phyloP scores from a whole-genome alignment of 2,329 filamentous ascomycete genomes.

The Plenodomus biglobosus region DNA sequence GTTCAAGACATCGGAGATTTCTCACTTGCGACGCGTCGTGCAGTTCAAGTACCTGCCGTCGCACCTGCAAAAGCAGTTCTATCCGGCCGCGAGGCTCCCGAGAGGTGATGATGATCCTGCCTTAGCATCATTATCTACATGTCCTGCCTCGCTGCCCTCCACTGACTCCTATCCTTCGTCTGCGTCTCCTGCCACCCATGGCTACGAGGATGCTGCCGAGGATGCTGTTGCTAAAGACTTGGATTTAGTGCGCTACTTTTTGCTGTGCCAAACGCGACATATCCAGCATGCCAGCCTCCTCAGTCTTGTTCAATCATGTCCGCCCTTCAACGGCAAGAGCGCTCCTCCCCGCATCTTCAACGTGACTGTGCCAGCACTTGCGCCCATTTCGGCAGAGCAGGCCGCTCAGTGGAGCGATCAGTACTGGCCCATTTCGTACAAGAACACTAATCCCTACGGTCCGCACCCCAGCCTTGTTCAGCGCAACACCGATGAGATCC shows the following conservation, averaged over 20 bases:
- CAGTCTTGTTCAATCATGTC: slow-evolving; percentile 33
- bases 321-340: slow-evolving; percentile 44
- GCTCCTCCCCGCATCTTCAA: slow-evolving; percentile 58
- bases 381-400: slow-evolving; percentile 75
- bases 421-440: slow-evolving; percentile 85
- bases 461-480: slow-evolving; percentile 76
- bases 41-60: slow-evolving; percentile 69
- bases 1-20: slow-evolving; percentile 49
- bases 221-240: slow-evolving; percentile 31
- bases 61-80: slow-evolving; percentile 53
- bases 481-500: slow-evolving; percentile 69
- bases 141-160: slow-evolving; percentile 18
- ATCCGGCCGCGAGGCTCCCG: slow-evolving; percentile 34
- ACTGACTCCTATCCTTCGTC: slow-evolving; percentile 10
- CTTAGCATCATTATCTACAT: slow-evolving; percentile 31
- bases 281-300: slow-evolving; percentile 57
- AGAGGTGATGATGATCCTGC: slow-evolving; percentile 39
- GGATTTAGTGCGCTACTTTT: slow-evolving; percentile 50
- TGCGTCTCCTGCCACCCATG: slow-evolving; percentile 5
- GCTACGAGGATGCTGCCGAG: slow-evolving; percentile 14
- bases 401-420: slow-evolving; percentile 72
- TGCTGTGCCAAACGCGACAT: slow-evolving; percentile 54
- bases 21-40: slow-evolving; percentile 72
- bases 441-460: slow-evolving; percentile 83
- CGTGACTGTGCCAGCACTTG: slow-evolving; percentile 69